Evolutionary conservation across 371 early-diverging fungal genomes (phyloP), one percentile per base, ranked within the genome.

Genomic region (Cokeromyces recurvatus): DNA sequence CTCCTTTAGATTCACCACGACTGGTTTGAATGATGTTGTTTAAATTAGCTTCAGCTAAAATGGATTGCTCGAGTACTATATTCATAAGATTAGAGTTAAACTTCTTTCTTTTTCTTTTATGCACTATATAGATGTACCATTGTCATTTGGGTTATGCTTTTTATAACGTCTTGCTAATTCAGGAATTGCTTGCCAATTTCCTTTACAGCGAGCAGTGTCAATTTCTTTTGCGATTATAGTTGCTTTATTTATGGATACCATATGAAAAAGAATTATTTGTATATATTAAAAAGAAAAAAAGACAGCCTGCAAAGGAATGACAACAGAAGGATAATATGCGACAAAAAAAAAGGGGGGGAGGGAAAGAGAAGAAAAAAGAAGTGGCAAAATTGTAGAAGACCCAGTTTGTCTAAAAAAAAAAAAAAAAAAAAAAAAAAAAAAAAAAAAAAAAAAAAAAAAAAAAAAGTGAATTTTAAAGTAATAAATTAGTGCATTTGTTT

Each of bases 141-240:
- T 53, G 23, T 82, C 87, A 17, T 73, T 75, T 20, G 81, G 69
- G 42, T 78, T 72, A 46, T 82, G 79, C 45, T 84, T 85, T 39
- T 74, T 55, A 46, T 83, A 86, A 23, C 79, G 71, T 47, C 81
- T 67, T 14, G 86, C 83, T n/a, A 86, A 70, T 32, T 82, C 78
- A 47, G 79, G 75, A 40, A 86, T 59, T 16, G 62, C 63, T 19
- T 52, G 46, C 84, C 84, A 86, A 24, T 66, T 62, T 1, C 74
- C 78, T 38, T 71, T 68, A 44, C 78, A 80, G 5, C 82, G 71
- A 12, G 81, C 79, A 25, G 59, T 43, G 43, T 82, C 82, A n/a
- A 80, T 61, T 21, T 82, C 82, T 46, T 62, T 68, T 41, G 60
- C 65, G 37, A 69, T 54, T 10, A 52, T 48, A 31, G 50, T 20